These are phyloP conservation scores for Fraxinus paxiana DNA, from an alignment of 305 asterid species.

Conservation along the genomic window DNA sequence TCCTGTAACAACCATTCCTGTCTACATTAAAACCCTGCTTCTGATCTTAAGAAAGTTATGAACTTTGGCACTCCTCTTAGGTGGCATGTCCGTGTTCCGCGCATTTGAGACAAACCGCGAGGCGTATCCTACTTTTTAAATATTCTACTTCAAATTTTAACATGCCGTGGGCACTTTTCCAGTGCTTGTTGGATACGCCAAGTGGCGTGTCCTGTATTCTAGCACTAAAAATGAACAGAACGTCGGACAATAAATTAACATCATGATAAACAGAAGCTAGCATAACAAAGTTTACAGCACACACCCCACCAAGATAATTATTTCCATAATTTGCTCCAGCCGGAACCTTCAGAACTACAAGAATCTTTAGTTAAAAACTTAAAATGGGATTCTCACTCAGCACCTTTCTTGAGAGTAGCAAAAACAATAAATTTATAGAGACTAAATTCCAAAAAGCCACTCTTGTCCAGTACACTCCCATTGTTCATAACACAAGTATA, in stretches of 20 bases:
- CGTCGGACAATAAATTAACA: neutral
- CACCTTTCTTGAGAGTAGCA: conserved; percentile 23
- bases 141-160: neutral
- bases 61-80: conserved; percentile 1
- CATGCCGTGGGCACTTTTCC: neutral
- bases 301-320: neutral
- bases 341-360: neutral
- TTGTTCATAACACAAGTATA: conserved; percentile 21
- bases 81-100: neutral
- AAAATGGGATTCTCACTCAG: neutral
- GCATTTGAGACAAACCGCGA: neutral
- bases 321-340: neutral
- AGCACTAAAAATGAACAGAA: neutral
- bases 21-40: conserved; percentile 7
- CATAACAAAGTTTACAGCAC: neutral
- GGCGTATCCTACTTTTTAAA: neutral
- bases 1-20: conserved; percentile 52
- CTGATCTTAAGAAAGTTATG: neutral
- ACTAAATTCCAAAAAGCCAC: conserved; percentile 22
- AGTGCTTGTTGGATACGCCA: neutral
- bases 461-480: conserved; percentile 34
- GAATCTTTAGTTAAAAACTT: neutral
- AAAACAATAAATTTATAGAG: conserved; percentile 17
- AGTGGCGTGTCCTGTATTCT: neutral
- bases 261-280: neutral